Conservation (phyloP, 2,329 filamentous ascomycete species). For the Acephala macrosclerotiorum region DNA sequence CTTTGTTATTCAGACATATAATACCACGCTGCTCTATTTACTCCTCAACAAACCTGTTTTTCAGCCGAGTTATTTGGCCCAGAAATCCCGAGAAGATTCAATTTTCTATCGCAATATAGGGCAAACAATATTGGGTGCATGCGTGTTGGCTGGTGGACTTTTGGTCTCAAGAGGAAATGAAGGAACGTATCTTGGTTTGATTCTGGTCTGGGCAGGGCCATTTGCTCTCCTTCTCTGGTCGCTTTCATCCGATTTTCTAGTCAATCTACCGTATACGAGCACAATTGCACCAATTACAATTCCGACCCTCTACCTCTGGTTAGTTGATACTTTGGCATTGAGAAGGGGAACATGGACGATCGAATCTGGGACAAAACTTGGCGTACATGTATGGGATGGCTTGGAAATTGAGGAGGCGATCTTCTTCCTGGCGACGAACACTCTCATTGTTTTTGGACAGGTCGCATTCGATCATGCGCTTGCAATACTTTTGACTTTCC, state of each 20-base stretch:
- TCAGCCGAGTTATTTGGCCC: slow-evolving; percentile 61
- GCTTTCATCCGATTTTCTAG: slow-evolving; percentile 68
- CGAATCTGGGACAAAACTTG: slow-evolving; percentile 70
- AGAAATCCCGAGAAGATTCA: slow-evolving; percentile 29
- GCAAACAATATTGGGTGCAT: slow-evolving; percentile 55
- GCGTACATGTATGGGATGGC: slow-evolving; percentile 66
- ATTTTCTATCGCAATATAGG: slow-evolving; percentile 51
- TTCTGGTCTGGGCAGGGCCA: slow-evolving; percentile 72
- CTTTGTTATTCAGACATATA: slow-evolving; percentile 80
- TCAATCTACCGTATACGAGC: slow-evolving; percentile 64
- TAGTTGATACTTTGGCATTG: slow-evolving; percentile 74
- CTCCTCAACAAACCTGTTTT: slow-evolving; percentile 68
- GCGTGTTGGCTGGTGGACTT: slow-evolving; percentile 53
- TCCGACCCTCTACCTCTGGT: slow-evolving; percentile 75
- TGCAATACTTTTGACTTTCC: slow-evolving; percentile 70
- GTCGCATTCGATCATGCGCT: slow-evolving; percentile 74
- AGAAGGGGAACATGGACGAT: slow-evolving; percentile 77
- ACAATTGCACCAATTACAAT: slow-evolving; percentile 65
- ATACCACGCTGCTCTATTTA: slow-evolving; percentile 72
- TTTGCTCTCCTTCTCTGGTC: slow-evolving; percentile 70
- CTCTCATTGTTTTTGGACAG: slow-evolving; percentile 72
- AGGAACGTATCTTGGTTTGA: slow-evolving; percentile 73
- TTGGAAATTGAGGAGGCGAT: slow-evolving; percentile 77
- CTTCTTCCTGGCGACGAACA: slow-evolving; percentile 77
- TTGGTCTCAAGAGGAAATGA: slow-evolving; percentile 54